Conservation (phyloP, 2,329 filamentous ascomycete genomes). For the Ophiostoma quercus region DNA sequence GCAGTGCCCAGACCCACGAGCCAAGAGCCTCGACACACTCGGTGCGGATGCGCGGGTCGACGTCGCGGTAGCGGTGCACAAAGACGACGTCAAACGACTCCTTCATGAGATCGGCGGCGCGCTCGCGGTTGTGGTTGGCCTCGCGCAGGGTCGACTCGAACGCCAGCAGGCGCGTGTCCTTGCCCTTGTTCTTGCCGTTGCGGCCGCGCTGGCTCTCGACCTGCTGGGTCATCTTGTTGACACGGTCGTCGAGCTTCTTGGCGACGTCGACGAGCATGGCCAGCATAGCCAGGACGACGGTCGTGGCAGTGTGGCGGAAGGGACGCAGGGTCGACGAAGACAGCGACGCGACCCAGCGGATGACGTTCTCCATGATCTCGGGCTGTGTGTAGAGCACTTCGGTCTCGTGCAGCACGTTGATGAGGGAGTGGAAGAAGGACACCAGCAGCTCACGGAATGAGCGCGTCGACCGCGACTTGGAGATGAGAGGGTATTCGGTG, state of each 20-base stretch:
- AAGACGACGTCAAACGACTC: conserved; percentile 92
- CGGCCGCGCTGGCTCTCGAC: conserved; percentile 69
- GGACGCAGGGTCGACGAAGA: conserved; percentile 81
- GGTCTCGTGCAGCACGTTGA: conserved; percentile 75
- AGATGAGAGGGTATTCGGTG: conserved; percentile 86
- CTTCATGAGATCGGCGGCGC: conserved; percentile 65
- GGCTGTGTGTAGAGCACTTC: conserved; percentile 72
- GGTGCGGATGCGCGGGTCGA: conserved; percentile 80
- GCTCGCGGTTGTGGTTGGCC: conserved; percentile 62
- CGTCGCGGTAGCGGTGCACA: conserved; percentile 89
- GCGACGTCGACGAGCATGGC: conserved; percentile 59
- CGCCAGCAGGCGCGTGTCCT: conserved; percentile 70
- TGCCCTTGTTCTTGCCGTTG: conserved; percentile 58
- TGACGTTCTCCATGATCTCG: conserved; percentile 78
- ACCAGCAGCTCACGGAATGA: conserved; percentile 73
- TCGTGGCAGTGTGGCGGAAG: conserved; percentile 89
- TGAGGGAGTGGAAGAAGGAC: conserved; percentile 71
- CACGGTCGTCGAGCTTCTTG: conserved; percentile 48
- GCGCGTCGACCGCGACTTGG: conserved; percentile 68
- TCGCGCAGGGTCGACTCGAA: conserved; percentile 68
- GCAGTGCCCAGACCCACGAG: conserved; percentile 79
- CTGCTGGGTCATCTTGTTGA: conserved; percentile 72
- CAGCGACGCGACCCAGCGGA: conserved; percentile 85
- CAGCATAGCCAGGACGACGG: conserved; percentile 73
- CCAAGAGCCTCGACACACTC: conserved; percentile 86